Conservation (phyloP, 305 asterid genomes). For the Withania somnifera region DNA sequence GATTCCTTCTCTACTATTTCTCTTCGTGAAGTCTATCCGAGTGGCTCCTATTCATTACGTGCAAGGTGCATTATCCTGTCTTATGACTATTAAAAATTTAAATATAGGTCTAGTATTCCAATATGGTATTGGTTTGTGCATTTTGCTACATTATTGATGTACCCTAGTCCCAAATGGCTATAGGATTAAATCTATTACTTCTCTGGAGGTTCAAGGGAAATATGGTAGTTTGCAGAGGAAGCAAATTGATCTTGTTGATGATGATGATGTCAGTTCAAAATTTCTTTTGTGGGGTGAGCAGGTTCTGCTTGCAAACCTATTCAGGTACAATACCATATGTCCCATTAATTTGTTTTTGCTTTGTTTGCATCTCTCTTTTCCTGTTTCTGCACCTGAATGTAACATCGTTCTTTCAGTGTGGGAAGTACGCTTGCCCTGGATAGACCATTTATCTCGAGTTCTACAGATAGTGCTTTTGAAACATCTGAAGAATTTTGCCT, state of each 20-base stretch:
- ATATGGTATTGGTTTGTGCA: neutral
- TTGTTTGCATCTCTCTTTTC: neutral
- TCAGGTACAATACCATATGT: slow-evolving; percentile 42
- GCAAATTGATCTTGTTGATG: slow-evolving; percentile 70
- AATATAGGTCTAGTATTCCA: neutral
- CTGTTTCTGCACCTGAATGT: neutral
- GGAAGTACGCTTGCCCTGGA: slow-evolving; percentile 96
- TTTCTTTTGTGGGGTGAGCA: slow-evolving; percentile 93
- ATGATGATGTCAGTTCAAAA: slow-evolving; percentile 47
- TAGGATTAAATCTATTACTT: slow-evolving; percentile 76
- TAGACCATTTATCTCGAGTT: slow-evolving; percentile 61
- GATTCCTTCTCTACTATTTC: slow-evolving; percentile 80
- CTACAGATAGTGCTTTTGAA: slow-evolving; percentile 38
- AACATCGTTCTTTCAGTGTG: slow-evolving; percentile 38
- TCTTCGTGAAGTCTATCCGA: slow-evolving; percentile 36
- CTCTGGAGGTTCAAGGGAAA: slow-evolving; percentile 58
- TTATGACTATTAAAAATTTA: neutral
- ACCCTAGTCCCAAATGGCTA: slow-evolving; percentile 1
- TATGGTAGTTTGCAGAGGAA: slow-evolving; percentile 51
- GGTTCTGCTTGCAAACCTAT: slow-evolving; percentile 57
- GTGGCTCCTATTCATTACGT: slow-evolving; percentile 52
- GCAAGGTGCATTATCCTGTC: slow-evolving; percentile 41
- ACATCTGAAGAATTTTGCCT: slow-evolving; percentile 40
- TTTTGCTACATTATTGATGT: neutral
- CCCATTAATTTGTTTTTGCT: neutral